Percentiles rank a stretch among this genome's conserved stretches.
phyloP scores from a whole-genome alignment of 2,329 filamentous ascomycete genomes.

The Thielaviopsis euricoi region DNA sequence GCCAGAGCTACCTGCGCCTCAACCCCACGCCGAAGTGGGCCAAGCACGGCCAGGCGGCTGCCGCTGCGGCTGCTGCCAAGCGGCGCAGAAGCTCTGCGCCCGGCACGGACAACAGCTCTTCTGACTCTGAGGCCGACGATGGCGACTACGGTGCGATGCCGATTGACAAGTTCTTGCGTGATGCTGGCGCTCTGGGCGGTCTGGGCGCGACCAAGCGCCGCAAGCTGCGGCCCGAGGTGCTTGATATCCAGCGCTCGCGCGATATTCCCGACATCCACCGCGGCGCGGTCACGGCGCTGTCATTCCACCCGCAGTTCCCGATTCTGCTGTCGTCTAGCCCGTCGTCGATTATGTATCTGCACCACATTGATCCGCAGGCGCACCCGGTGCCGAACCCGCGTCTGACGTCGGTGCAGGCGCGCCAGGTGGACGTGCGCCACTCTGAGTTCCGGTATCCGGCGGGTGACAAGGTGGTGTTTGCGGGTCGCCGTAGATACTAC shows the following conservation, averaged over 20 bases:
- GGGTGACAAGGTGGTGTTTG: constrained; percentile 71
- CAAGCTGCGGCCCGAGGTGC: constrained; percentile 68
- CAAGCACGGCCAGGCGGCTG: constrained; percentile 31
- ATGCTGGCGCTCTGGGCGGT: constrained; percentile 49
- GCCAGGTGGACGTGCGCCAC: constrained; percentile 65
- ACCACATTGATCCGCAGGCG: constrained; percentile 67
- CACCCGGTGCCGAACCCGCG: constrained; percentile 70
- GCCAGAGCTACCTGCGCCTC: constrained; percentile 54
- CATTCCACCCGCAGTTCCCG: constrained; percentile 78
- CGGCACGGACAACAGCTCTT: constrained; percentile 19
- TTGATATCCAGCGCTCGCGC: constrained; percentile 79
- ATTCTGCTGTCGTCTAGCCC: constrained; percentile 80
- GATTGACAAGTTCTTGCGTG: constrained; percentile 63
- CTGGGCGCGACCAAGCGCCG: constrained; percentile 38
- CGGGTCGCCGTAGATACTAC: constrained; percentile 78
- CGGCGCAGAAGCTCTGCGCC: constrained; percentile 34
- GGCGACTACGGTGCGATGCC: constrained; percentile 51
- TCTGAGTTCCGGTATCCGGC: constrained; percentile 61
- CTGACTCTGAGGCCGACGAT: constrained; percentile 30
- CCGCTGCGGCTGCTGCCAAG: constrained; percentile 33
- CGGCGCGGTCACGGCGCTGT: constrained; percentile 65
- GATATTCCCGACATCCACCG: constrained; percentile 68
- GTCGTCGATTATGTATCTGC: constrained; percentile 70
- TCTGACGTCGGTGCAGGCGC: constrained; percentile 77
- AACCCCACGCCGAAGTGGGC: constrained; percentile 48